Evolutionary conservation across 1,284 basidiomycete species (phyloP), one percentile per base, ranked within the genome.

Genomic region (Leccinum insolens): DNA sequence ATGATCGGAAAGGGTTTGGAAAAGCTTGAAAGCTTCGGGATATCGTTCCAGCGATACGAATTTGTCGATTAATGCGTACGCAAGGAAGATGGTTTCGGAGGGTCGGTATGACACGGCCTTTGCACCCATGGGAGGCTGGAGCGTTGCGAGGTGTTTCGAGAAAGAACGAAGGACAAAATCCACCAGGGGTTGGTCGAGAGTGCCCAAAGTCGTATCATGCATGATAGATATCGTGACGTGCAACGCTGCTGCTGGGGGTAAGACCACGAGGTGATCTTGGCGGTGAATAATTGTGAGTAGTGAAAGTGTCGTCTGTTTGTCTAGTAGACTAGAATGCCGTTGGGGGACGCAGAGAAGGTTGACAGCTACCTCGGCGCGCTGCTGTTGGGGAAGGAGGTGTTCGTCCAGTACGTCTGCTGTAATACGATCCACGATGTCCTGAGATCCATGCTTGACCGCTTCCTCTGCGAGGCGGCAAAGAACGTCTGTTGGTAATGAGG

Each of bases 1-100:
- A 28, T 63, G 71, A 22, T 78, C 67, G 17, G 80, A 76, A 37
- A 90, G 82, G 12, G 75, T 69, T 65, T 81, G 81, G 67, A 88
- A 84, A n/a, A 87, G 69, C 6, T 79, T 70, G 55, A 86, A 72
- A 3, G 81, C 81, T 57, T 76, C 68, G 12, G 72, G 70, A 62
- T 82, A 65, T 61, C 78, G 75, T 3, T 77, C 74, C 46, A 79
- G 63, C 9, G 70, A 66, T 3, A 84, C 71, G 37, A 85, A 76
- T 63, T 79, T 75, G 67, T 80, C 74, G 28, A 79, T 66, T 34
- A 81, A 64, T 17, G 68, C 62, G 28, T 74, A 80, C 17, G 77
- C 72, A 44, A 73, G 59, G 12, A 52, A 71, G 44, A 69, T 69
- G 46, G 68, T 49, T 59, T 73, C 72, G 11, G 76, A 69, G 4